Evolutionary conservation across 148 eudicot genomes (phyloP).

Genomic region (Euryodendron excelsum): DNA sequence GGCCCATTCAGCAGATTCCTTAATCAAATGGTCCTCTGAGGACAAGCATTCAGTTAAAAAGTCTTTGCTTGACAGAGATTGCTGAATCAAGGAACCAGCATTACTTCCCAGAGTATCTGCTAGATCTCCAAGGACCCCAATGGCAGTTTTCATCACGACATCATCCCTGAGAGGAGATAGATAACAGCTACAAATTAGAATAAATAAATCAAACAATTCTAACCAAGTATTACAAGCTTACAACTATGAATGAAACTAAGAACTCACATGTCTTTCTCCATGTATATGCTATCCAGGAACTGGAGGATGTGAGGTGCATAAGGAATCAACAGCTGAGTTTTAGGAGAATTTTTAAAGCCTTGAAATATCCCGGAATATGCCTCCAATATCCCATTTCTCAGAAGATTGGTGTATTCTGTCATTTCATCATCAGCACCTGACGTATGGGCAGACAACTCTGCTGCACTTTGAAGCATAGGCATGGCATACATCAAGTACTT

Average conservation of each 20-base stretch:
- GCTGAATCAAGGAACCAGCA: slow-evolving; percentile 82
- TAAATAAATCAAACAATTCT: neutral
- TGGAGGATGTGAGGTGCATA: slow-evolving; percentile 75
- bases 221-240: neutral
- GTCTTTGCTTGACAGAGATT: slow-evolving; percentile 73
- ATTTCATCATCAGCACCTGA: slow-evolving; percentile 78
- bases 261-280: slow-evolving; percentile 90
- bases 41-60: slow-evolving; percentile 82
- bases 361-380: slow-evolving; percentile 92
- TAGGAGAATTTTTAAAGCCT: slow-evolving; percentile 84
- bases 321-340: slow-evolving; percentile 71
- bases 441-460: slow-evolving; percentile 68
- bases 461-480: slow-evolving; percentile 97
- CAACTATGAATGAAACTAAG: neutral
- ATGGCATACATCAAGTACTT: slow-evolving; percentile 86
- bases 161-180: slow-evolving; percentile 62
- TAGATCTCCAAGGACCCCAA: slow-evolving; percentile 93
- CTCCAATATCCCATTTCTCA: slow-evolving; percentile 85
- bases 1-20: slow-evolving; percentile 99
- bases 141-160: slow-evolving; percentile 85
- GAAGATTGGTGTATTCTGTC: slow-evolving; percentile 66
- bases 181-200: neutral
- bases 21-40: slow-evolving; percentile 78
- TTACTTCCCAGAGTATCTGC: slow-evolving; percentile 86
- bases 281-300: slow-evolving; percentile 79